Percentiles rank a stretch among this genome's conserved stretches.
Conservation (phyloP, 2,329 filamentous ascomycete genomes). For the Whalleya microplaca region DNA sequence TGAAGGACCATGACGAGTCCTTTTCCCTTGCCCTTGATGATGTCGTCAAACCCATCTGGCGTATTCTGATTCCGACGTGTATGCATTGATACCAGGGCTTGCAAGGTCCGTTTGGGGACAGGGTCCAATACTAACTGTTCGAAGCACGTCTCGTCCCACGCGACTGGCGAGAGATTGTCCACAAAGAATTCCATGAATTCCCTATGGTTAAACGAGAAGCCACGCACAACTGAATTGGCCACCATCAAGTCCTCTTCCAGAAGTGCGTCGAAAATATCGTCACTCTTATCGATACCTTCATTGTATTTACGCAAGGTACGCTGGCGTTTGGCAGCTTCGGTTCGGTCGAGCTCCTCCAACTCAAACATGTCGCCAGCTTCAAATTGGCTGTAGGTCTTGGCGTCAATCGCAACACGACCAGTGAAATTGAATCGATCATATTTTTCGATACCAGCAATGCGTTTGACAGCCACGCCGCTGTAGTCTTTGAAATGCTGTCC, state of each 20-base stretch:
- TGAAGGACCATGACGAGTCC: conserved; percentile 25
- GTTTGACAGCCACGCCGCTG: conserved; percentile 29
- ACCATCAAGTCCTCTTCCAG: conserved; percentile 30
- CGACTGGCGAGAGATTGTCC: conserved; percentile 47
- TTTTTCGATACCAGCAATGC: background rate
- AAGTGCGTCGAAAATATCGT: conserved; percentile 25
- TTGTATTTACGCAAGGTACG: conserved; percentile 26
- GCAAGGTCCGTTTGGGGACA: conserved; percentile 15
- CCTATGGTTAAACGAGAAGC: conserved; percentile 25
- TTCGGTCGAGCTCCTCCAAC: conserved; percentile 24
- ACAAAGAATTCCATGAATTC: conserved; percentile 49
- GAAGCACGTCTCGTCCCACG: conserved; percentile 55
- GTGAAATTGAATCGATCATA: conserved; percentile 31
- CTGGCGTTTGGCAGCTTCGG: conserved; percentile 30
- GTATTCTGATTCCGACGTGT: conserved; percentile 6
- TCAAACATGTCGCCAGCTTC: conserved; percentile 29
- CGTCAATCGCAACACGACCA: conserved; percentile 38
- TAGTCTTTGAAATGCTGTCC: conserved; percentile 41
- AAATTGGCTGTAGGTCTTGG: conserved; percentile 35
- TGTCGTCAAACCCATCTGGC: conserved; percentile 18
- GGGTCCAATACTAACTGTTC: conserved; percentile 17
- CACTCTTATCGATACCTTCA: conserved; percentile 29
- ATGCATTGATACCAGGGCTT: conserved; percentile 19
- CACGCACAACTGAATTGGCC: conserved; percentile 27
- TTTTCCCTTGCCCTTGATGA: conserved; percentile 25